Evolutionary conservation across 345 rosid species (phyloP), one percentile per base, ranked within the genome.

Genomic region (Hirschfeldia incana): DNA sequence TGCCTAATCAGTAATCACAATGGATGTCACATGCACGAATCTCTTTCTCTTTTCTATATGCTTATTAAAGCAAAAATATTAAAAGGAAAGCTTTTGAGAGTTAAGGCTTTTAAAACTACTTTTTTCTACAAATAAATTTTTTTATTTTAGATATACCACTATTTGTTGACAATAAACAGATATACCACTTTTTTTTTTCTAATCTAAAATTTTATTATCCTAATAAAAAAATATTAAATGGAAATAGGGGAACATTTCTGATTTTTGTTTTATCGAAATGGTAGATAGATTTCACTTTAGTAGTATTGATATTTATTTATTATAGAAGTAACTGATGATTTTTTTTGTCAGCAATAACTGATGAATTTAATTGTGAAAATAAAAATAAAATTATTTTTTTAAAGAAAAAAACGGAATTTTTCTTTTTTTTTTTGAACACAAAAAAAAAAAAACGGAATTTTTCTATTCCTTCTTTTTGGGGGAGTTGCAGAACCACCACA

Each of bases 401-500:
- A 21, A 21, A 21, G 21, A 21, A 29, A 29, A 29, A 65, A 49
- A 46, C 8, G 27, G 82, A 68, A 60, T 4, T 34, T 68, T 68
- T 68, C 61, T 80, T 21, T 21, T 21, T 21, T 21, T 21, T 21
- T 21, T 21, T 21, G 21, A 21, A 21, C 21, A 21, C 21, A 21
- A 21, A 21, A 21, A 21, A 21, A 21, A 29, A 29, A 29, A 65
- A 49, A 46, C 8, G 27, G 82, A 68, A 60, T 4, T 34, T 68
- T 68, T 68, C 61, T 80, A 80, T 75, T 69, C 79, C 65, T 80
- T 80, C 63, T 44, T 65, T 53, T 75, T 70, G 33, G 62, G 80
- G 79, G 71, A 80, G 76, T 70, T 33, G 63, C 76, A 80, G 80
- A 80, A 80, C 64, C 80, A 80, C 83, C 83, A 75, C 80, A 75